A percentile compares a stretch with the other conserved stretches of the same genome.
Conservation (phyloP, 164 flowering plant species). For the Stephania yunnanensis region DNA sequence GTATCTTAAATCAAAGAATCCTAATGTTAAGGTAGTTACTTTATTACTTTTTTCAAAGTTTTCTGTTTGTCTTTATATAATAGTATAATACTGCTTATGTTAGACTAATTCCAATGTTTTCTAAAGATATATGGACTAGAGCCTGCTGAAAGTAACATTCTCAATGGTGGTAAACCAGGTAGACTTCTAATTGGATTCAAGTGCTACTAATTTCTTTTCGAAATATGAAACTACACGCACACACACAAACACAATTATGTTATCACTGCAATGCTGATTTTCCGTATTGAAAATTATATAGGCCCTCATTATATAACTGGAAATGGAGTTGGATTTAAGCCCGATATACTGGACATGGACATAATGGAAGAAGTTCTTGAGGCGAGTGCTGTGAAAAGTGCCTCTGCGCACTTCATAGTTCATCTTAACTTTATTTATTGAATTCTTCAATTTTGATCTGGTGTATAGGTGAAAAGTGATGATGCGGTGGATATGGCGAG, state of each 20-base stretch:
- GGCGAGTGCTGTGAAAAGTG: conserved; percentile 28
- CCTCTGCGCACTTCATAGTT: background rate
- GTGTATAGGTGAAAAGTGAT: conserved; percentile 67
- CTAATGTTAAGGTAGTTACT: conserved; percentile 75
- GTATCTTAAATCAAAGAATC: conserved; percentile 84
- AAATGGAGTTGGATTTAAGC: conserved; percentile 94
- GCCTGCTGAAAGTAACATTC: conserved; percentile 83
- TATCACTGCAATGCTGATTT: background rate
- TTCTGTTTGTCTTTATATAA: background rate
- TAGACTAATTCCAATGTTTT: background rate
- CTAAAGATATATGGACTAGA: conserved; percentile 84
- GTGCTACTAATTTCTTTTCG: background rate
- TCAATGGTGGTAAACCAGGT: conserved; percentile 98
- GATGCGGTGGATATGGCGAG: conserved; percentile 96
- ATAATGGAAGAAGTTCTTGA: conserved; percentile 90
- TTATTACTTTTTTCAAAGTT: background rate
- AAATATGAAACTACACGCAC: background rate
- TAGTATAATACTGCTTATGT: background rate
- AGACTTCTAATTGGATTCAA: background rate
- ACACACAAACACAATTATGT: background rate
- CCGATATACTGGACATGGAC: conserved; percentile 93
- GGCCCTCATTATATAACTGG: conserved; percentile 96
- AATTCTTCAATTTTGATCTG: background rate
- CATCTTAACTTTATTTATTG: background rate
- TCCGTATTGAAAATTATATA: conserved; percentile 14